phyloP scores from a whole-genome alignment of 2,329 filamentous ascomycete species.

The Chaetomium globosum region DNA sequence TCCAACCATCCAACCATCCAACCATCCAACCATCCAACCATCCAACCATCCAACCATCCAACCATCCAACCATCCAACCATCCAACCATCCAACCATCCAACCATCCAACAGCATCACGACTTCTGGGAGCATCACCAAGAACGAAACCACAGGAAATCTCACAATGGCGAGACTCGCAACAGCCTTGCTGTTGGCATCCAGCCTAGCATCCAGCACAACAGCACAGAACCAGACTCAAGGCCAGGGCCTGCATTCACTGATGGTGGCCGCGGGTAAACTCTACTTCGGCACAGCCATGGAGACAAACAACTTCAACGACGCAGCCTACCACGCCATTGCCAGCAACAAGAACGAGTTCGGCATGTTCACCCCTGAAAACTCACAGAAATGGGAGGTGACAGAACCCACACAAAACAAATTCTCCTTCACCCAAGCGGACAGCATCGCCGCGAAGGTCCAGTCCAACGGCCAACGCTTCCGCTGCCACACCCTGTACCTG shows the following conservation, averaged over 20 bases:
- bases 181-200: conserved; percentile 5
- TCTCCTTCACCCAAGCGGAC: conserved; percentile 57
- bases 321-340: conserved; percentile 53
- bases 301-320: conserved; percentile 53
- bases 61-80: neutral
- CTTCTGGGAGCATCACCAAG: neutral
- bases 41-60: too few species aligned
- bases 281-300: conserved; percentile 63
- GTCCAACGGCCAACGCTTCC: conserved; percentile 46
- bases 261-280: conserved; percentile 52
- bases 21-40: too few species aligned
- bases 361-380: conserved; percentile 60
- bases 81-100: neutral
- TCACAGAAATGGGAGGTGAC: conserved; percentile 58
- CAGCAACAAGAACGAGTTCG: conserved; percentile 56
- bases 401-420: conserved; percentile 55
- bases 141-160: neutral
- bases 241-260: conserved; percentile 47
- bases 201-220: conserved; percentile 27
- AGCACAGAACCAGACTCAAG: conserved; percentile 21
- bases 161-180: conserved; percentile 20
- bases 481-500: conserved; percentile 57
- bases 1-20: too few species aligned
- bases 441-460: conserved; percentile 42
- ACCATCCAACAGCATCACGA: too few species aligned